Evolutionary conservation across 2,329 filamentous ascomycete genomes (phyloP), one percentile per base, ranked within the genome.

Genomic region (Clonostachys rosea): DNA sequence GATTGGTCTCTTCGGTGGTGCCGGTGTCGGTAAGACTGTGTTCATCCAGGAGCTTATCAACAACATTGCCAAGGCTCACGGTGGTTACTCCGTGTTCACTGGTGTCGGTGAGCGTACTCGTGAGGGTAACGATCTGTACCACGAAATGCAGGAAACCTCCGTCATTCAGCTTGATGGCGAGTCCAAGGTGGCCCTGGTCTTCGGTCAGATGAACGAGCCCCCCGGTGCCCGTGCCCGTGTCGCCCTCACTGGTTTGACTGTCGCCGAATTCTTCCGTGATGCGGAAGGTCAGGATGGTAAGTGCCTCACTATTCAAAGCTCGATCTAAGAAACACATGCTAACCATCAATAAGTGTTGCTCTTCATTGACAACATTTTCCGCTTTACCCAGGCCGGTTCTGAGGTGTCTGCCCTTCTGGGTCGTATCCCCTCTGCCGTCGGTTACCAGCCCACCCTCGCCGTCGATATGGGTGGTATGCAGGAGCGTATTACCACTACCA

Each of bases 31-130:
- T 76, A 99, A 99, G 88, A 99, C 94, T 73, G 94, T 99, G 72
- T 99, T 97, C 83, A 99, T 99, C 75, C 94, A 99, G 84, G 94
- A 99, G 81, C 80, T 99, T 71, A 99, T 99, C 81, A 99, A 99
- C 91, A 99, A 99, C 87, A 97, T 99, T 70, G 94, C 94, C 78
- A 97, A 97, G 86, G 94, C 94, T 64, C 94, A 99, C 82, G 94
- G 94, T 95, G 94, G 94, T 95, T 99, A 95, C 89, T 99, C 94
- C 60, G 94, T 99, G 72, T 99, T 99, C 87, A 96, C 91, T 70
- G 94, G 94, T 92, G 94, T 99, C 77, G 94, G 94, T 74, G 94
- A 99, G 87, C 92, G 94, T 83, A 99, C 94, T 71, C 94, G 94
- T 90, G 94, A 99, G 86, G 94, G 94, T 84, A 99, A 99, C 86